A percentile compares a stretch with the other conserved stretches of the same genome.
Evolutionary conservation across 2,329 filamentous ascomycete genomes (phyloP).

Genomic region (Aspergillus eucalypticola): DNA sequence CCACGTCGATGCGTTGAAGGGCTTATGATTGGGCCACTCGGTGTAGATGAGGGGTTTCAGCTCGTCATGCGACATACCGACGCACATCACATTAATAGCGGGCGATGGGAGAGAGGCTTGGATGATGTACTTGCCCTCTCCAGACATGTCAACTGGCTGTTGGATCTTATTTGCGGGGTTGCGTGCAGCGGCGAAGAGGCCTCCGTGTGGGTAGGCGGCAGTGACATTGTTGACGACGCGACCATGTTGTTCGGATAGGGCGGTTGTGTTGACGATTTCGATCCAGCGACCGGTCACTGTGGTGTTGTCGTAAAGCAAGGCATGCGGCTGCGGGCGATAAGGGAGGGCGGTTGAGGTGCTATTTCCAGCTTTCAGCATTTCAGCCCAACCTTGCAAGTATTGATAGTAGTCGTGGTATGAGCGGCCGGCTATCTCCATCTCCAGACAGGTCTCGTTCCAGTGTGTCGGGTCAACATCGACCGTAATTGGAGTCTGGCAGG

Average conservation of each 20-base stretch:
- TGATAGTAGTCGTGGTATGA: slow-evolving; percentile 67
- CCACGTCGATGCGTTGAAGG: slow-evolving; percentile 33
- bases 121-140: slow-evolving; percentile 68
- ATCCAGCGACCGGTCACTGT: slow-evolving; percentile 72
- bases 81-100: slow-evolving; percentile 71
- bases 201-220: slow-evolving; percentile 73
- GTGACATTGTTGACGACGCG: slow-evolving; percentile 74
- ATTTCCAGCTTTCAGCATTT: slow-evolving; percentile 48
- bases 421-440: slow-evolving; percentile 69
- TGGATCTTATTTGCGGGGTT: slow-evolving; percentile 65
- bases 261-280: slow-evolving; percentile 56
- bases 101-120: slow-evolving; percentile 70
- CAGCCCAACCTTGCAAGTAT: slow-evolving; percentile 60
- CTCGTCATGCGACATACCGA: slow-evolving; percentile 61
- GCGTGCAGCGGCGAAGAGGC: slow-evolving; percentile 65
- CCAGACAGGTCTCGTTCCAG: slow-evolving; percentile 61
- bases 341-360: slow-evolving; percentile 44
- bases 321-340: slow-evolving; percentile 60
- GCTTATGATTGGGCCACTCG: slow-evolving; percentile 53
- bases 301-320: slow-evolving; percentile 70
- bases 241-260: slow-evolving; percentile 50
- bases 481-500: slow-evolving; percentile 64
- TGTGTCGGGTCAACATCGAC: slow-evolving; percentile 41
- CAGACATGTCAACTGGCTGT: slow-evolving; percentile 65
- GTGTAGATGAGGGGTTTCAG: slow-evolving; percentile 66